Conservation (phyloP, 495 filamentous ascomycete species). For the Talaromyces trachyspermus region DNA sequence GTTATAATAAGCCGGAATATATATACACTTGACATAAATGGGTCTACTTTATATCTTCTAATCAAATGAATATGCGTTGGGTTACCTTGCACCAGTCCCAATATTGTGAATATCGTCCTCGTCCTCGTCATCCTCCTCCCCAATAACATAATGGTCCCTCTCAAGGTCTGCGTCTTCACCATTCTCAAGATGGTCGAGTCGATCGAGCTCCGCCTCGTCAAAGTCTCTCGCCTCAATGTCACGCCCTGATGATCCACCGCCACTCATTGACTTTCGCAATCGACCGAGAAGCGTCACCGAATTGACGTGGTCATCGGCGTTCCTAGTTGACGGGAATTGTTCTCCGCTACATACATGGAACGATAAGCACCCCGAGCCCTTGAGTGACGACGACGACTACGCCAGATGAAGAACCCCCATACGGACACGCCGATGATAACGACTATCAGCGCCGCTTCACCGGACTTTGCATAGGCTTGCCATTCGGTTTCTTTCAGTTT, state of each 20-base stretch:
- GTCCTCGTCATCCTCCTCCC: constrained; percentile 38
- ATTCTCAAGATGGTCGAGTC: constrained; percentile 34
- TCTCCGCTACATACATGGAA: constrained; percentile 29
- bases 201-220: constrained; percentile 81
- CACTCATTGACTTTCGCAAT: constrained; percentile 38
- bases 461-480: constrained; percentile 86
- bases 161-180: no score
- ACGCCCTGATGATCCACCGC: constrained; percentile 38
- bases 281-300: constrained; percentile 19
- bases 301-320: no score
- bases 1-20: no score
- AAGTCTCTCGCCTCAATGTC: constrained; percentile 83
- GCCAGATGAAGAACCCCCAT: constrained; percentile 87
- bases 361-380: constrained; percentile 29
- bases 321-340: constrained; percentile 16
- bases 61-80: no score
- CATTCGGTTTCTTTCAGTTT: constrained; percentile 81
- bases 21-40: no score
- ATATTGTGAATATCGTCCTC: constrained; percentile 12
- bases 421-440: constrained; percentile 68
- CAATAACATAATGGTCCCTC: constrained; percentile 36
- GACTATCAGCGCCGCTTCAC: constrained; percentile 81
- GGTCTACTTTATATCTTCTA: no score
- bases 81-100: no score
- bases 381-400: constrained; percentile 50